phyloP scores from a whole-genome alignment of 176 grass and related monocot species.

The Oropetium thomaeum region DNA sequence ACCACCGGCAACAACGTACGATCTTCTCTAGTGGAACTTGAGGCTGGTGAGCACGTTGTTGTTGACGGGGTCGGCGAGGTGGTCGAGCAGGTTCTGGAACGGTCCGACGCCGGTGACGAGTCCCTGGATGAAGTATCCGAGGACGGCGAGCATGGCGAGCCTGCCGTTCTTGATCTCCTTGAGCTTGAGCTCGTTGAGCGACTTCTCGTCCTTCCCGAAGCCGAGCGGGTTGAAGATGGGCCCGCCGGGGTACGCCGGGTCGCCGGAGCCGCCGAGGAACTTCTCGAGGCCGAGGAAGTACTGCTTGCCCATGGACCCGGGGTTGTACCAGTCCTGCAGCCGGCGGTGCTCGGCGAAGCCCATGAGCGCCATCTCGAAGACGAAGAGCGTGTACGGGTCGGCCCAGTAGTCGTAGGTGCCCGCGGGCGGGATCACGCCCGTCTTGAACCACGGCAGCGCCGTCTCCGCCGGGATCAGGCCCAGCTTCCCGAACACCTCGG shows the following conservation, averaged over 20 bases:
- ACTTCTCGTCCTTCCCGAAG: constrained; percentile 76
- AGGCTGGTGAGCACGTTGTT: constrained; percentile 97
- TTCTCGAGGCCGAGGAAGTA: constrained; percentile 94
- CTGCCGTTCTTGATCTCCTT: constrained; percentile 89
- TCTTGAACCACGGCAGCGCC: constrained; percentile 90
- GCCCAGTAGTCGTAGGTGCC: constrained; percentile 96
- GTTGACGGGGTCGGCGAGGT: constrained; percentile 79
- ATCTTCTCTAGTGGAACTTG: constrained; percentile 80
- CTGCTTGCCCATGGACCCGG: constrained; percentile 83
- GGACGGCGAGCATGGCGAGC: constrained; percentile 80
- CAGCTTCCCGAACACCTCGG: constrained; percentile 65
- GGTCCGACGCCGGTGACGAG: constrained; percentile 76
- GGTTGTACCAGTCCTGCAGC: constrained; percentile 91
- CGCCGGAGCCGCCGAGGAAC: constrained; percentile 64
- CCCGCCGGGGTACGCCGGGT: constrained; percentile 75
- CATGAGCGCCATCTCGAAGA: constrained; percentile 84
- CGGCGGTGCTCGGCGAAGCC: constrained; percentile 98
- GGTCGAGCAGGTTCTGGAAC: constrained; percentile 86
- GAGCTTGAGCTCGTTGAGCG: constrained; percentile 72
- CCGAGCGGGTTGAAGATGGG: constrained; percentile 91
- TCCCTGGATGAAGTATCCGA: constrained; percentile 67
- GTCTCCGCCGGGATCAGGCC: constrained; percentile 76
- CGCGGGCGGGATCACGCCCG: constrained; percentile 78
- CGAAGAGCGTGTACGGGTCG: constrained; percentile 93
- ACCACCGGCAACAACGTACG: neutral